Evolutionary conservation across 306 rosid genomes (phyloP).

Genomic region (Glycine tomentella): DNA sequence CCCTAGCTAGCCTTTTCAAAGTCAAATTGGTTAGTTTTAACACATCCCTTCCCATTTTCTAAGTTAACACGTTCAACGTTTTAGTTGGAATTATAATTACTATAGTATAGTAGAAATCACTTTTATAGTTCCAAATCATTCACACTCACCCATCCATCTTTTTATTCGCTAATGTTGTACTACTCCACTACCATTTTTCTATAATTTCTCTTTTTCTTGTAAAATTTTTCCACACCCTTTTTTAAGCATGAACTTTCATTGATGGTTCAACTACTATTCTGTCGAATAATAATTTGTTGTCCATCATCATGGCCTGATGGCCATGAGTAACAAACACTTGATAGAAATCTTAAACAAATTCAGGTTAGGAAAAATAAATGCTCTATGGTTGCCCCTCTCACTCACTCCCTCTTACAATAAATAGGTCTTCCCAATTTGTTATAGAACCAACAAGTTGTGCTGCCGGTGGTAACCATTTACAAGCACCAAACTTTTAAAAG

Average conservation of each 20-base stretch:
- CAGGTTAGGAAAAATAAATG: slow-evolving; percentile 57
- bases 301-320: slow-evolving; percentile 31
- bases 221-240: slow-evolving; percentile 15
- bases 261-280: slow-evolving; percentile 65
- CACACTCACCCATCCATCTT: neutral
- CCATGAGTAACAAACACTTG: slow-evolving; percentile 47
- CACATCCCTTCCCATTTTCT: neutral
- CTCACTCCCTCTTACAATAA: slow-evolving; percentile 45
- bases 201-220: neutral
- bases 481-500: slow-evolving; percentile 15
- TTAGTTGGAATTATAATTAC: slow-evolving; percentile 21
- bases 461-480: slow-evolving; percentile 47
- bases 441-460: slow-evolving; percentile 52
- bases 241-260: slow-evolving; percentile 48
- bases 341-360: slow-evolving; percentile 51
- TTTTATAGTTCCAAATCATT: slow-evolving; percentile 11
- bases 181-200: neutral
- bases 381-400: slow-evolving; percentile 43
- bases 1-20: slow-evolving; percentile 19
- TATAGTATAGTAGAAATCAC: neutral
- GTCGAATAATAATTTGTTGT: slow-evolving; percentile 54
- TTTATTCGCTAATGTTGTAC: neutral
- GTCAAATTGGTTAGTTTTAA: slow-evolving; percentile 37
- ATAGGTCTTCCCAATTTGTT: slow-evolving; percentile 41
- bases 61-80: slow-evolving; percentile 34